phyloP scores from a whole-genome alignment of 225 moss, liverwort and hornwort species.

The Polytrichum commune region DNA sequence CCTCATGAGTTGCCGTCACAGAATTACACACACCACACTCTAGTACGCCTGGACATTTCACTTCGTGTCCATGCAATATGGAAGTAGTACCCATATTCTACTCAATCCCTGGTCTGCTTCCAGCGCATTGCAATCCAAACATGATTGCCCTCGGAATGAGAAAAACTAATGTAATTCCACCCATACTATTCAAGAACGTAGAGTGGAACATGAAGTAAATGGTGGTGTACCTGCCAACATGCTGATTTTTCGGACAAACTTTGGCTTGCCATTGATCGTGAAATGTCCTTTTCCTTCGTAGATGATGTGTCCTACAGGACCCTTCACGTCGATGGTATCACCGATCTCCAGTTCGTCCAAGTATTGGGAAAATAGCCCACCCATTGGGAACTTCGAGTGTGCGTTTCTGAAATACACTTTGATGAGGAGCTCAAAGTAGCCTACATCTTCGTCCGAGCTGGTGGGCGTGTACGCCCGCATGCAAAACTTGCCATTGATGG shows the following conservation, averaged over 20 bases:
- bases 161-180: too few relatives aligned
- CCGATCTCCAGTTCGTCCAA: conserved; percentile 52
- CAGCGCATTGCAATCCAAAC: too few relatives aligned
- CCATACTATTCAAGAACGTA: too few relatives aligned
- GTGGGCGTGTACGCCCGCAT: conserved; percentile 90
- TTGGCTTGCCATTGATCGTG: conserved; percentile 37
- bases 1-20: too few relatives aligned
- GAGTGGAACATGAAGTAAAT: too few relatives aligned
- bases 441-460: conserved; percentile 72
- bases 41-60: too few relatives aligned
- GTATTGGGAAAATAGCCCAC: conserved; percentile 77
- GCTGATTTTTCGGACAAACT: conserved; percentile 38
- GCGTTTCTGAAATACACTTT: conserved; percentile 60
- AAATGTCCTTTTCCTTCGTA: conserved; percentile 67
- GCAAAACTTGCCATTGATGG: conserved; percentile 66
- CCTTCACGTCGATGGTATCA: conserved; percentile 71
- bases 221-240: conserved; percentile 44
- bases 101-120: too few relatives aligned
- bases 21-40: too few relatives aligned
- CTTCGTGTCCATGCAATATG: too few relatives aligned
- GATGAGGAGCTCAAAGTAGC: conserved; percentile 79
- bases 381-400: conserved; percentile 53
- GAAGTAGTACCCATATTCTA: too few relatives aligned
- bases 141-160: too few relatives aligned
- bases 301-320: conserved; percentile 70